Evolutionary conservation across 2,329 filamentous ascomycete genomes (phyloP).

Genomic region (Claviceps digitariae): DNA sequence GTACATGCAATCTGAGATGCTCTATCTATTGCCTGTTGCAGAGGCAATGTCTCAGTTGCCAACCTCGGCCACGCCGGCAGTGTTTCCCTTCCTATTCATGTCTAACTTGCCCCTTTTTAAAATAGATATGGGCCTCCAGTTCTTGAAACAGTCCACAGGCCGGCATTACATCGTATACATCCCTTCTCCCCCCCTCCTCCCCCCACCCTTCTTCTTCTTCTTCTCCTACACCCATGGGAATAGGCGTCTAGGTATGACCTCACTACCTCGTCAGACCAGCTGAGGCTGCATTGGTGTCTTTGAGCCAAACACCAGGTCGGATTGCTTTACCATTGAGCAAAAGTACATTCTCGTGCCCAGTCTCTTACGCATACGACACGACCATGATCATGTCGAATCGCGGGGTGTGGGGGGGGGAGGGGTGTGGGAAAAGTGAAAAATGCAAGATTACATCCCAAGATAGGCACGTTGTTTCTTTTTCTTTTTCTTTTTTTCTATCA

Average conservation of each 20-base stretch:
- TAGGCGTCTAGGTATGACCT: background rate
- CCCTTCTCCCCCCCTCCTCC: too few relatives aligned
- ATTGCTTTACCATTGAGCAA: background rate
- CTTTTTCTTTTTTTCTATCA: background rate
- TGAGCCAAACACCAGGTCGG: background rate
- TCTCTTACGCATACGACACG: background rate
- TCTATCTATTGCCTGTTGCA: background rate
- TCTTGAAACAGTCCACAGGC: background rate
- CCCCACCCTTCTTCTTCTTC: too few relatives aligned
- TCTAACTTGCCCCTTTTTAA: background rate
- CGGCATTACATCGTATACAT: background rate
- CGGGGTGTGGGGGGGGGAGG: background rate
- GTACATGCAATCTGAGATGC: background rate
- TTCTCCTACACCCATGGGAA: background rate
- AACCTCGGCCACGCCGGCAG: background rate
- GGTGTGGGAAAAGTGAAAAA: background rate
- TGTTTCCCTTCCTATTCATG: background rate
- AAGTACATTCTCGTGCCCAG: background rate
- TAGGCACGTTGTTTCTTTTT: too few relatives aligned
- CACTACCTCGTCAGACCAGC: background rate
- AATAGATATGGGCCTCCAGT: background rate
- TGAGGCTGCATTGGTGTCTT: background rate
- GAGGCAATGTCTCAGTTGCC: conserved; percentile 4
- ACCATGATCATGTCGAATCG: background rate
- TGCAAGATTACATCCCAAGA: background rate